Evolutionary conservation across 495 filamentous ascomycete genomes (phyloP), one percentile per base, ranked within the genome.

Genomic region (Penicillium cinerascens): DNA sequence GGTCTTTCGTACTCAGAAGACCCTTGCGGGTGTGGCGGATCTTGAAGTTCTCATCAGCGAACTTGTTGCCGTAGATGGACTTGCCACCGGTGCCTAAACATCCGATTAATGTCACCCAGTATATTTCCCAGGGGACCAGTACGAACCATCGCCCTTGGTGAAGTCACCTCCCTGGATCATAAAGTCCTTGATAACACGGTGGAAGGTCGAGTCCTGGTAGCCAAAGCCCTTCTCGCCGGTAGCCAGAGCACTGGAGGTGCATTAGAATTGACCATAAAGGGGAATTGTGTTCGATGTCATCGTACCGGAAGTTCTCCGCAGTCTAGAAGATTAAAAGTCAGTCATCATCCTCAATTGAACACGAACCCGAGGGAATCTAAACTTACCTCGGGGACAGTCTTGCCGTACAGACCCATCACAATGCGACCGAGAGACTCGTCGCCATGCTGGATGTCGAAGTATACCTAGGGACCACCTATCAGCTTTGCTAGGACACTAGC

Each of bases 91-190:
- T 97, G 64, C 92, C 80, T 82, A 27, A 23, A 17, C 23, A 38
- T 21, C 37, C 17, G 42, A 35, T 65, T 41, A 70, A 51, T 42
- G 54, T 40, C 15, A 27, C 23, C 40, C 36, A 8, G 41, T 11
- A 15, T 6, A 33, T 4, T 17, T 18, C 11, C 2, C n/a, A 16
- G 18, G 11, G 2, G 13, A 5, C 15, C 16, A 44, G 18, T 27
- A 61, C 67, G 51, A 55, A 81, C 81, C 92, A 67, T 99, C 92
- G 58, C 85, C 85, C 55, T 85, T 89, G 71, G 95, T 99, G 78
- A 99, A 99, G 77, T 99, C 95, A 76, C 95, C 93, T 68, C 93
- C 93, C 77, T 98, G 93, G 69, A 97, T 96, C 93, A 98, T 98
- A 79, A 98, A 98, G 49, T 87, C 64, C 79, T 92, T 91, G 79